Evolutionary conservation across 345 rosid species (phyloP), one percentile per base, ranked within the genome.

Genomic region (Sapria himalayana): DNA sequence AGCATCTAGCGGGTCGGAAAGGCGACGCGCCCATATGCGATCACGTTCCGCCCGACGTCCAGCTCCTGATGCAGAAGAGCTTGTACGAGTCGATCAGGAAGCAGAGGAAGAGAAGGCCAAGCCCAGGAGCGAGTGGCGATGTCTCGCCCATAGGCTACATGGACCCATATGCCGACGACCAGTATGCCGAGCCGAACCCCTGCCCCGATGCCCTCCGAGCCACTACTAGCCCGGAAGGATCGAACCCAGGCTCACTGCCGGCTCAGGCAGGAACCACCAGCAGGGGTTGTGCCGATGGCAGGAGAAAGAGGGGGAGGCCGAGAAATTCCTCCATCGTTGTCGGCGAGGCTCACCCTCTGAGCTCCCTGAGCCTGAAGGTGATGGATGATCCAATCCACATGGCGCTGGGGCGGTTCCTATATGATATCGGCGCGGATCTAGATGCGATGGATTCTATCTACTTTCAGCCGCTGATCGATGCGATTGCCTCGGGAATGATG

Each of bases 371-470:
- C 56, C 37, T 54, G 7, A 66, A 71, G 46, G 58, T 56, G 15
- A 56, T 44, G n/a, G 59, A 65, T 24, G 59, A 63, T 23, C 33
- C 52, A 9, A 37, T 65, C 38, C 70, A 63, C 52, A 54, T 68
- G 70, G 77, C 81, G 0, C 39, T 74, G 16, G 95, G 81, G 29
- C 37, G 68, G 67, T 77, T 81, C 47, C 46, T 85, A 43, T 74
- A 61, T 39, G 91, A 74, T 55, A 69, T 77, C 22, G 91, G 96
- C 25, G 96, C 80, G 10, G 70, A 78, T 48, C 25, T 62, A n/a
- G 78, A 73, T 52, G 71, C 74, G 1, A 62, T 73, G 33, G 77
- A 65, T 46, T 82, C 98, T 0, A 64, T 45, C 46, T 77, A 71
- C 55, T 76, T 74, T 68, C 91, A 67, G 24, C 74, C 66, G 6